These are phyloP conservation scores for Dorcoceras hygrometricum DNA, from an alignment of 257 asterid species.

Conservation along the genomic window DNA sequence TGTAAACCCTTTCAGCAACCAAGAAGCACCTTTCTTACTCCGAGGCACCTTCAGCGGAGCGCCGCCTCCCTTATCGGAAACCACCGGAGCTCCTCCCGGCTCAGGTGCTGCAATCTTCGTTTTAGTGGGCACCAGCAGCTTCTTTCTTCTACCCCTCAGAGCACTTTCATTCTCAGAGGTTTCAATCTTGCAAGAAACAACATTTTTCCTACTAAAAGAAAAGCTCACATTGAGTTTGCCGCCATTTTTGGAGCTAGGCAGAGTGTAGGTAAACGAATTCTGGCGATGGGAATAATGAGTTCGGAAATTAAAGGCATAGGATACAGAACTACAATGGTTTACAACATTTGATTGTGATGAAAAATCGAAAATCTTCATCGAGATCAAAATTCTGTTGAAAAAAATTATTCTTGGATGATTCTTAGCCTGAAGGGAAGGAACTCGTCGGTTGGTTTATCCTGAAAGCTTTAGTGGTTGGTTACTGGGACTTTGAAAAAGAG, in stretches of 20 bases:
- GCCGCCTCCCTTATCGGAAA: slow-evolving; percentile 36
- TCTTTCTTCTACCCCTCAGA: slow-evolving; percentile 21
- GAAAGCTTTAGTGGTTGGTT: slow-evolving; percentile 22
- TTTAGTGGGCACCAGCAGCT: slow-evolving; percentile 6
- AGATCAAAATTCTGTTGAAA: slow-evolving; percentile 3
- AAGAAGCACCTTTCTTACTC: slow-evolving; percentile 35
- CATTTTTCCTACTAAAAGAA: not conserved
- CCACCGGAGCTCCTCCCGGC: slow-evolving; percentile 57
- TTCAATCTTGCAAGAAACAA: slow-evolving; percentile 34
- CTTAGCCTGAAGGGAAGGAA: slow-evolving; percentile 3
- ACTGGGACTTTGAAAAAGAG: not conserved
- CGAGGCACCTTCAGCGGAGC: slow-evolving; percentile 23
- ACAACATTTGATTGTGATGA: slow-evolving; percentile 17
- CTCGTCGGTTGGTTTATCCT: slow-evolving; percentile 36
- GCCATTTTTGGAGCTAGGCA: slow-evolving; percentile 29
- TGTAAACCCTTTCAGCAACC: slow-evolving; percentile 39
- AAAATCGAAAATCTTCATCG: slow-evolving; percentile 31
- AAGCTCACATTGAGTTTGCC: slow-evolving; percentile 20
- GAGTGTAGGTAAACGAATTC: slow-evolving; percentile 27
- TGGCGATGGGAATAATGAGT: slow-evolving; percentile 27
- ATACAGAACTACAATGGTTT: not conserved
- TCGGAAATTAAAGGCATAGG: slow-evolving; percentile 21
- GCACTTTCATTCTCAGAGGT: slow-evolving; percentile 26
- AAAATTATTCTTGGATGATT: not conserved
- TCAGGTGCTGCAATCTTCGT: slow-evolving; percentile 44